Conservation (phyloP, 1,139 yeast species). For the Candida dubliniensis region DNA sequence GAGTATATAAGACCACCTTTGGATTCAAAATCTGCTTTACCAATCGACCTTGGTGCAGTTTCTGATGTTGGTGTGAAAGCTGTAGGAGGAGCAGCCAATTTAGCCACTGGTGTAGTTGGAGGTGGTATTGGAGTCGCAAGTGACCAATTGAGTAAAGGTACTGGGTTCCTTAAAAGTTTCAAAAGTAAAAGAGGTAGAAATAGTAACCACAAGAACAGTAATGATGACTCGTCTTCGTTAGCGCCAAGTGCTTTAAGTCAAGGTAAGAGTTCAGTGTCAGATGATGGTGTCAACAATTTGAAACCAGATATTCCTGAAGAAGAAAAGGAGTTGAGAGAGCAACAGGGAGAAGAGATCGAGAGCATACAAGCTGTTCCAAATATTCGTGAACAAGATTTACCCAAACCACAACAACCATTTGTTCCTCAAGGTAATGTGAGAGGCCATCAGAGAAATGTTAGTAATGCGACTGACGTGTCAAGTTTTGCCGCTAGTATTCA, state of each 20-base stretch:
- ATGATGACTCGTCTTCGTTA: conserved; percentile 4
- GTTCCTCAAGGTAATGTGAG: conserved; percentile 15
- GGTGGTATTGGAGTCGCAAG: conserved; percentile 38
- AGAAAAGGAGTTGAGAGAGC: conserved; percentile 15
- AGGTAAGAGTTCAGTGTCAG: conserved; percentile 1
- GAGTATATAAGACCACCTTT: conserved; percentile 64
- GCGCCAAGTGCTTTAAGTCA: conserved; percentile 15
- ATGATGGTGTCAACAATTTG: conserved; percentile 5
- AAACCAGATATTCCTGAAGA: conserved; percentile 13
- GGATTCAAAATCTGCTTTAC: conserved; percentile 40
- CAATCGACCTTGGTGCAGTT: conserved; percentile 39
- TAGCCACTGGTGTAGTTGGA: conserved; percentile 49
- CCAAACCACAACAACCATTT: conserved; percentile 36
- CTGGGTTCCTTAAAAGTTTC: conserved; percentile 37
- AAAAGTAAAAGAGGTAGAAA: conserved; percentile 26
- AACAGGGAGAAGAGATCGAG: conserved; percentile 11
- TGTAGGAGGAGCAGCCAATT: conserved; percentile 44
- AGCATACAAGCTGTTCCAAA: conserved; percentile 32
- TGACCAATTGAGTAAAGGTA: conserved; percentile 50
- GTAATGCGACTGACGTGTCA: conserved; percentile 27
- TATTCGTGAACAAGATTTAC: conserved; percentile 35
- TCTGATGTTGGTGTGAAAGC: conserved; percentile 51
- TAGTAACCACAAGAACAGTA: conserved; percentile 13
- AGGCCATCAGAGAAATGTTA: conserved; percentile 29
- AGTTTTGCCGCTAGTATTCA: conserved; percentile 42